These are phyloP conservation scores for Torulaspora franciscae DNA, from an alignment of 805 yeast species.

Conservation along the genomic window DNA sequence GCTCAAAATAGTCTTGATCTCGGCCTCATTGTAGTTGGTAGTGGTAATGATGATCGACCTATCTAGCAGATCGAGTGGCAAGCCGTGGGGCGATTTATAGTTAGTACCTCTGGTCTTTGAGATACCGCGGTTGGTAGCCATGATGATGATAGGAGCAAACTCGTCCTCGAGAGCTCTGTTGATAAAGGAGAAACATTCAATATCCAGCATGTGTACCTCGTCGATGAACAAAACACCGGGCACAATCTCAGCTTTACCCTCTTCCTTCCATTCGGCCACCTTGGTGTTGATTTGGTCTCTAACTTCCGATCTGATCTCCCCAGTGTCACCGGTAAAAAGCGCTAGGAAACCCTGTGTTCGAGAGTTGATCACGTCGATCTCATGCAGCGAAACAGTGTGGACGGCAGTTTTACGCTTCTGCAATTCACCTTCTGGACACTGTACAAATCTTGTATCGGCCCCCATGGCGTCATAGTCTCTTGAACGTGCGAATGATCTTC, in stretches of 20 bases:
- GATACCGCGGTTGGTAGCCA: slow-evolving; percentile 97
- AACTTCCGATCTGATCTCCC: slow-evolving; percentile 92
- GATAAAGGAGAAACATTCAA: slow-evolving; percentile 91
- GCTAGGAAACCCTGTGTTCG: slow-evolving; percentile 97
- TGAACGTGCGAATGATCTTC: slow-evolving; percentile 92
- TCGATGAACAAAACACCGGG: slow-evolving; percentile 98
- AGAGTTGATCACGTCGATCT: slow-evolving; percentile 94
- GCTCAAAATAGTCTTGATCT: slow-evolving; percentile 76
- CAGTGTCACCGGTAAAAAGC: slow-evolving; percentile 92
- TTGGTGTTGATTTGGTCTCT: slow-evolving; percentile 95
- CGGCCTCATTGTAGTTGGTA: slow-evolving; percentile 67
- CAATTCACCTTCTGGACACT: slow-evolving; percentile 97
- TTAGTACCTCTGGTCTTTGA: slow-evolving; percentile 91
- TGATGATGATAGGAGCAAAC: slow-evolving; percentile 92
- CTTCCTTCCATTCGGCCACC: slow-evolving; percentile 98
- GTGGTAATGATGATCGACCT: slow-evolving; percentile 92
- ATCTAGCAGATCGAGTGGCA: slow-evolving; percentile 91
- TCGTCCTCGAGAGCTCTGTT: slow-evolving; percentile 96
- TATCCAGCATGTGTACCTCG: slow-evolving; percentile 97
- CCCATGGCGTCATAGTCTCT: slow-evolving; percentile 99
- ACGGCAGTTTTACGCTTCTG: slow-evolving; percentile 94
- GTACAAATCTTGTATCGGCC: slow-evolving; percentile 95
- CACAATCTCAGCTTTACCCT: slow-evolving; percentile 95
- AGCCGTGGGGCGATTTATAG: slow-evolving; percentile 95
- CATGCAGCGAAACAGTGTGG: slow-evolving; percentile 97